Base-by-base conservation (phyloP, 2,329 filamentous ascomycete genomes). In the Calonectria leucothoes region DNA sequence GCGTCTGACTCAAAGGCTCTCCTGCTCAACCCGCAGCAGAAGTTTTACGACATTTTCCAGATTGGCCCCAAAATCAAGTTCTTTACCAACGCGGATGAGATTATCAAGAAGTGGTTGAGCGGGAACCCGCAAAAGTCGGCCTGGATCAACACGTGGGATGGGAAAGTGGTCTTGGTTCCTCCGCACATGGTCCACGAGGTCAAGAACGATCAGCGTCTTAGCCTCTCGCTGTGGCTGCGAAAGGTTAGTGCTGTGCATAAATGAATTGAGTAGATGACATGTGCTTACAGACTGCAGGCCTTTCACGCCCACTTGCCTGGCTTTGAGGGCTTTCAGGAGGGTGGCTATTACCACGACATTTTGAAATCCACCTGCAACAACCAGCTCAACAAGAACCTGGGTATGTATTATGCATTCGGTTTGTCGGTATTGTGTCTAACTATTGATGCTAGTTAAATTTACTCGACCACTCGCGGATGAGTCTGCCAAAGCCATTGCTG, bases 181-280 rank as follows among this genome's bases (percentile, higher is more conserved):
- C 66, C 66, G 3, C 66, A 69, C 23, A 69, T 69, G 66, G 66
- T 69, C 23, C 52, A 69, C 23, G 66, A 69, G 27, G 66, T 69
- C 31, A 69, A 69, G 14, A 69, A 69, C n/a, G 66, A 69, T 23
- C 48, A 35, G 7, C 66, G 66, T 4, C 66, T 69, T 8, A 69
- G 66, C 17, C 6, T 69, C 6, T 69, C 66, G 3, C 45, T 69
- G 39, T 61, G 55, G 55, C 23, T 61, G 12, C 55, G 55, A 8
- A 37, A 61, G 33, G 55, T 61, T 39, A 39, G 55, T 42, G 10
- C 7, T 8, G 7, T 2, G 1, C 6, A 14, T 2, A 6, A 27
- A 11, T 59, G 8, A 17, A 6, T 39, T 8, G n/a, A 1, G 1
- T 4, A 10, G 12, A 25, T 5, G 23, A 23, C 6, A 14, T 17